Evolutionary conservation across 352 stramenopile genomes (phyloP).

Genomic region (Elongisporangium anandrum): DNA sequence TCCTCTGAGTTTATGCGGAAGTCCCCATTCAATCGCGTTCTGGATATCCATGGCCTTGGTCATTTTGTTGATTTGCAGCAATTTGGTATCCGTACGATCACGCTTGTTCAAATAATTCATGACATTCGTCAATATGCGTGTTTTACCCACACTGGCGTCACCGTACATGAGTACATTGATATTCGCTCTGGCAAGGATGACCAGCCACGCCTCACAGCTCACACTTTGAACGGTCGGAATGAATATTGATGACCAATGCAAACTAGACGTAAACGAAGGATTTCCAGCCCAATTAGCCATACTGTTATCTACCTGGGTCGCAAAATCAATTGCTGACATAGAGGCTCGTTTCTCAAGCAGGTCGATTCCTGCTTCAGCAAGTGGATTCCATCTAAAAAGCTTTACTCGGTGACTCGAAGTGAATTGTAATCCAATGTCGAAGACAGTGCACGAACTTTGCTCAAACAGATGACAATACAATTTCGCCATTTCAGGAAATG

Average conservation of each 20-base stretch:
- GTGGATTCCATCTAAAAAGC: conserved; percentile 25
- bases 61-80: conserved; percentile 25
- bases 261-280: neutral
- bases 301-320: neutral
- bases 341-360: conserved; percentile 4
- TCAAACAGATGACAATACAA: conserved; percentile 15
- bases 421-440: conserved; percentile 36
- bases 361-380: conserved; percentile 4
- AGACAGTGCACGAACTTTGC: conserved; percentile 18
- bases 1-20: conserved; percentile 50
- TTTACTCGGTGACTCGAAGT: conserved; percentile 15
- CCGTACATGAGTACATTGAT: conserved; percentile 45
- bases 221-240: conserved; percentile 37
- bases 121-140: conserved; percentile 29
- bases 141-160: conserved; percentile 49
- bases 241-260: conserved; percentile 27
- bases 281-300: neutral
- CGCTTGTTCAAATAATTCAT: conserved; percentile 25
- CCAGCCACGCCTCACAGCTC: conserved; percentile 30
- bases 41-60: conserved; percentile 30
- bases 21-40: conserved; percentile 25
- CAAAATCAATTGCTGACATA: neutral
- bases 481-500: conserved; percentile 21
- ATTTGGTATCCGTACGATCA: conserved; percentile 25
- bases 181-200: conserved; percentile 30